These are phyloP conservation scores for Cardamine chenopodiifolia DNA, from an alignment of 345 rosid genomes.

Conservation along the genomic window DNA sequence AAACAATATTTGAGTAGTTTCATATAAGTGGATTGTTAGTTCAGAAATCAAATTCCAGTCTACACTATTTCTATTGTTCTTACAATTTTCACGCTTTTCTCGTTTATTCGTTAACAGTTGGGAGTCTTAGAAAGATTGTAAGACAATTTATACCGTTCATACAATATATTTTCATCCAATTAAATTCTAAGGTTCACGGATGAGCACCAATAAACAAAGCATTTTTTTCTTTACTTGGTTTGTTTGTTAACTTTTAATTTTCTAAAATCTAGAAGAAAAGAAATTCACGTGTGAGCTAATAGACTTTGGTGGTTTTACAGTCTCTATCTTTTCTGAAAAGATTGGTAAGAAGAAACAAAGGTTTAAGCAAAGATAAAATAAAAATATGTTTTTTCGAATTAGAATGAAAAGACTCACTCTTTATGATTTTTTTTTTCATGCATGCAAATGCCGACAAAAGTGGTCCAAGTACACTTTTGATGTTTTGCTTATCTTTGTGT, in stretches of 20 bases:
- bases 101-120: background rate
- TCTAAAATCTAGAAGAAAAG: no score
- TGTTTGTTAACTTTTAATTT: background rate
- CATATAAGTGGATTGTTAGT: background rate
- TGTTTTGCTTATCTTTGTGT: conserved; percentile 38
- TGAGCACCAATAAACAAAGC: background rate
- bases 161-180: background rate
- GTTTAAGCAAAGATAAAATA: background rate
- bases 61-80: background rate
- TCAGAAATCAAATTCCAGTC: background rate
- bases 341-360: conserved; percentile 31
- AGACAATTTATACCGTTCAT: background rate
- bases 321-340: conserved; percentile 29
- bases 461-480: conserved; percentile 41
- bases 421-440: conserved; percentile 16
- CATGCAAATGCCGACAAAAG: conserved; percentile 43
- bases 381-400: background rate
- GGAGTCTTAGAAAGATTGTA: background rate
- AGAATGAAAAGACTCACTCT: conserved; percentile 22
- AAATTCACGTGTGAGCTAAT: conserved; percentile 24
- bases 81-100: background rate
- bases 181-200: background rate
- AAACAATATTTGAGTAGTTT: background rate
- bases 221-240: background rate
- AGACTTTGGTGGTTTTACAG: conserved; percentile 12